Evolutionary conservation across 495 filamentous ascomycete species (phyloP).

Genomic region (Penicillium bialowiezense): DNA sequence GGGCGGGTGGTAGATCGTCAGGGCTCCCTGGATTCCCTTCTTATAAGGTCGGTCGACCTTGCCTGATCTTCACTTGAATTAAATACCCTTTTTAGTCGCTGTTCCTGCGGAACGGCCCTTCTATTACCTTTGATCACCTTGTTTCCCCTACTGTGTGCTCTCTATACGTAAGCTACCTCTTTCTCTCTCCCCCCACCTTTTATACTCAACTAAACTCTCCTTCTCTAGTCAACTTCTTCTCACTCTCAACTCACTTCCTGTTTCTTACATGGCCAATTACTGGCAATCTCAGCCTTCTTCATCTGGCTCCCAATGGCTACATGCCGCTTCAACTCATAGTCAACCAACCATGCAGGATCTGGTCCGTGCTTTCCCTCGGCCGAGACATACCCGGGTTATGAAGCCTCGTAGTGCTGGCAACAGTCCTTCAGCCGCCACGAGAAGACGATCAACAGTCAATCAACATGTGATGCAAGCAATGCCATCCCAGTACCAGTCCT

Average conservation of each 20-base stretch:
- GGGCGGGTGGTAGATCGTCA: slow-evolving; percentile 40
- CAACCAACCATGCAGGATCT: slow-evolving; percentile 30
- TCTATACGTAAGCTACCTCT: not conserved
- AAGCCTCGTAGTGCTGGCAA: slow-evolving; percentile 70
- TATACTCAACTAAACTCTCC: not conserved
- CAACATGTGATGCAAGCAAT: slow-evolving; percentile 38
- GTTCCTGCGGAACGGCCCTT: slow-evolving; percentile 15
- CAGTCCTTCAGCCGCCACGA: slow-evolving; percentile 59
- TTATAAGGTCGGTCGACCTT: slow-evolving; percentile 10
- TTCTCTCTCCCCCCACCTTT: not conserved
- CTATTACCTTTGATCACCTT: slow-evolving; percentile 1
- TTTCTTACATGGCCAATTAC: slow-evolving; percentile 34
- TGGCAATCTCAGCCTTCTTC: slow-evolving; percentile 30
- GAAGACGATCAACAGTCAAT: slow-evolving; percentile 54
- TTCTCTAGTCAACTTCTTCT: not conserved
- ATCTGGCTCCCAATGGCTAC: slow-evolving; percentile 30
- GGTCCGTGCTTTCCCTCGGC: slow-evolving; percentile 32
- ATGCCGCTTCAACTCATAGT: slow-evolving; percentile 19
- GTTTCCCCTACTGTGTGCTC: slow-evolving; percentile 2
- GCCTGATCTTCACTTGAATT: slow-evolving; percentile 1
- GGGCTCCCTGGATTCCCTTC: slow-evolving; percentile 27
- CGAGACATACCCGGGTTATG: slow-evolving; percentile 50
- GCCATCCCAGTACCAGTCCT: slow-evolving; percentile 24
- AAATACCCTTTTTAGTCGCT: slow-evolving; percentile 8
- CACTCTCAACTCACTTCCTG: not conserved